Evolutionary conservation across 768 basidiomycete species (phyloP), one percentile per base, ranked within the genome.

Genomic region (Suillus bovinus): DNA sequence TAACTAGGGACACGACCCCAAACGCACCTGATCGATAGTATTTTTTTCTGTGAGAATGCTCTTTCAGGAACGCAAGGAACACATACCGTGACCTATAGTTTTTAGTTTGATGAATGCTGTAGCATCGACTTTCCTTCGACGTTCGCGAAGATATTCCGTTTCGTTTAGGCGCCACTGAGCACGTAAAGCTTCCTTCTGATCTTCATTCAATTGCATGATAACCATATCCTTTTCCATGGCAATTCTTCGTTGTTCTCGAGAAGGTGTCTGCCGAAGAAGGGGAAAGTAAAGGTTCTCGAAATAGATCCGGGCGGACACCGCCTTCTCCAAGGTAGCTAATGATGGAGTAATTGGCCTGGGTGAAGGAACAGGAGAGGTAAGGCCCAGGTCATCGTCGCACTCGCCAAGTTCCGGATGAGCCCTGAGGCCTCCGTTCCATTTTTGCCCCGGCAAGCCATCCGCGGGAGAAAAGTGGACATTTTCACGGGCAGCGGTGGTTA

Each of bases 1-100:
- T 86, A 42, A 97, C 96, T 56, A 99, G 85, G 11, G 89, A 91
- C 20, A 99, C 96, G 50, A 98, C 96, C 1, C 96, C 96, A 77
- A 99, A 98, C 11, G 96, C 96, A 68, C 94, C 94, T 90, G 75
- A 63, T 66, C 68, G 66, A 70, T 72, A 72, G 62, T 64, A 69
- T 74, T 70, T 50, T 74, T 70, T 50, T 67, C 67, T 53, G 59
- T 44, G 65, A 63, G 65, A 67, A 66, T 61, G 13, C n/a, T 62
- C 20, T 29, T 70, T 74, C 63, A 67, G 68, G 69, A 69, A 70
- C 60, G 61, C 68, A 62, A 65, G 71, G 66, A 54, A 36, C 42
- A 67, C 75, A 67, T 68, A 93, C 94, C 95, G 74, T 97, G 94
- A 39, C 96, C 95, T 71, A 97, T 96, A 55, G 93, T 94, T 82